Conservation (phyloP, 2,329 filamentous ascomycete genomes). For the Cytospora mali region DNA sequence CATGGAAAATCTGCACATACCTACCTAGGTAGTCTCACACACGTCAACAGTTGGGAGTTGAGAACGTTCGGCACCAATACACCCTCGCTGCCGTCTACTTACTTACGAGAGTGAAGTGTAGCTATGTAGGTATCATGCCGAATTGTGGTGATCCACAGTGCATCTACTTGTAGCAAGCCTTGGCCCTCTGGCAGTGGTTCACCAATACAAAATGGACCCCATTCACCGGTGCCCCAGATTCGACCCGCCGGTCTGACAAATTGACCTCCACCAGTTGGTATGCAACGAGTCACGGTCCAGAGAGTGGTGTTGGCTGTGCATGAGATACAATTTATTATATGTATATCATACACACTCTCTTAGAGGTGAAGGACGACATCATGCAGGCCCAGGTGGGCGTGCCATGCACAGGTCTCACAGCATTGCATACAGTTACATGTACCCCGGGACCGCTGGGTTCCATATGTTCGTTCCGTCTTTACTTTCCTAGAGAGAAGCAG, state of each 20-base stretch:
- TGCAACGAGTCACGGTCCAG: neutral
- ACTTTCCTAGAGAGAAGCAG: too few species aligned
- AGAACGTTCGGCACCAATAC: too few species aligned
- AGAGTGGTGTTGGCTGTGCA: neutral
- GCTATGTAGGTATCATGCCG: neutral
- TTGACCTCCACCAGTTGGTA: neutral
- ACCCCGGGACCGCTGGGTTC: too few species aligned
- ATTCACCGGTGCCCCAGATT: neutral
- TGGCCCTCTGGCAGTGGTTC: neutral
- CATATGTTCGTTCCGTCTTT: too few species aligned
- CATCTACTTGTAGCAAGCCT: neutral
- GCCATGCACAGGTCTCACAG: too few species aligned
- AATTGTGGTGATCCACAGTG: neutral
- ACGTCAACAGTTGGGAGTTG: too few species aligned
- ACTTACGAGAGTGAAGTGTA: neutral
- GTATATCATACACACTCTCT: neutral
- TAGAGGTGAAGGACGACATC: too few species aligned
- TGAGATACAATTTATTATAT: too few species aligned
- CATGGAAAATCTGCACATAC: neutral
- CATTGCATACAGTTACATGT: too few species aligned
- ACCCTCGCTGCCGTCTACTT: neutral
- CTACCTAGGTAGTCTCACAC: too few species aligned
- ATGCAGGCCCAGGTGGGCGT: too few species aligned
- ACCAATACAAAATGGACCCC: neutral
- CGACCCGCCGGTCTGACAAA: neutral